A percentile compares a stretch with the other conserved stretches of the same genome.
phyloP scores from a whole-genome alignment of 257 asterid species.

The Fraxinus pennsylvanica region DNA sequence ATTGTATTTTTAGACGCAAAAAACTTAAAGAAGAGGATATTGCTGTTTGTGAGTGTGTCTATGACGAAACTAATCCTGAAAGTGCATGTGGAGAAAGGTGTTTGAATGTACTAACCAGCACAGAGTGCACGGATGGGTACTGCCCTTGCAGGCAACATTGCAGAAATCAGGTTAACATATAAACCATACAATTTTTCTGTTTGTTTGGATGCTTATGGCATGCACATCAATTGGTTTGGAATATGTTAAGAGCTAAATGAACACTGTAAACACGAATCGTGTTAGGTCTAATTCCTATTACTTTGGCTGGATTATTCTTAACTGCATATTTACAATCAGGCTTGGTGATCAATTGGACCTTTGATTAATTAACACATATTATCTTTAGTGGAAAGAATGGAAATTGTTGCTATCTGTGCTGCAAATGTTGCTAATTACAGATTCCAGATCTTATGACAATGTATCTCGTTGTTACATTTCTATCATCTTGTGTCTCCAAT shows the following conservation, averaged over 20 bases:
- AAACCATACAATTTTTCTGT: not conserved
- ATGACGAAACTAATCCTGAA: constrained; percentile 58
- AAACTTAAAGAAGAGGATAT: constrained; percentile 79
- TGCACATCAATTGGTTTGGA: not conserved
- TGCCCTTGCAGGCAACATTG: constrained; percentile 74
- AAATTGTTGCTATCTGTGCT: not conserved
- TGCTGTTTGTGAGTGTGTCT: constrained; percentile 75
- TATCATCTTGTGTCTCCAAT: not conserved
- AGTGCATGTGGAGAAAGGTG: constrained; percentile 93
- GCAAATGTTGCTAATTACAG: not conserved
- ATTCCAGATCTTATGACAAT: not conserved
- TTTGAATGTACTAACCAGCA: constrained; percentile 84
- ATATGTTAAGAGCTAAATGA: not conserved
- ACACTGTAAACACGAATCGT: not conserved
- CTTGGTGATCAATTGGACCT: too few species aligned
- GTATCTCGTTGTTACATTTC: not conserved
- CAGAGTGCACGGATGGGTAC: constrained; percentile 86
- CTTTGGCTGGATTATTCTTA: too few species aligned
- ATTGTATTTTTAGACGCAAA: constrained; percentile 36
- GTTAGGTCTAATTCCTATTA: too few species aligned
- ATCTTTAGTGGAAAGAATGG: not conserved
- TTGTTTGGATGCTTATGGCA: not conserved
- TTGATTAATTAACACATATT: too few species aligned
- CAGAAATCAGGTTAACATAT: constrained; percentile 68
- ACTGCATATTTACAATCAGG: too few species aligned